Conservation (phyloP, 495 filamentous ascomycete species). For the Amniculicola lignicola region DNA sequence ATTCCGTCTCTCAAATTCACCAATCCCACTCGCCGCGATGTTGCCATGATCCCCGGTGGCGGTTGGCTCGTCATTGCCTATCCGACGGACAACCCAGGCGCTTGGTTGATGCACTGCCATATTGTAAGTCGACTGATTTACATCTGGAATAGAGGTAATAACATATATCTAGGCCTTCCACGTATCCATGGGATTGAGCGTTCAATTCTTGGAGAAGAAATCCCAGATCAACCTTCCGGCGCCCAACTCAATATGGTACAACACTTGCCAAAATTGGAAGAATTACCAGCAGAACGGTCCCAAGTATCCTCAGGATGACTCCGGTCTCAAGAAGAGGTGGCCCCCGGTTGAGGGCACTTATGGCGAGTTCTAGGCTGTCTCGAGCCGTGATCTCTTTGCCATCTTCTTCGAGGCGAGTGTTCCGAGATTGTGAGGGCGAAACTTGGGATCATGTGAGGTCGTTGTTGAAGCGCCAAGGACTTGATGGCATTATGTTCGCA, state of each 20-base stretch:
- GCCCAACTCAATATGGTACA: conserved; percentile 15
- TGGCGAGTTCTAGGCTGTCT: too few relatives aligned
- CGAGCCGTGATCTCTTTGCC: too few relatives aligned
- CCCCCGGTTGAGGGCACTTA: conserved; percentile 16
- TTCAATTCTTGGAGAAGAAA: conserved; percentile 39
- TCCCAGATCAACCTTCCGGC: conserved; percentile 13
- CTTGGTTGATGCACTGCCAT: conserved; percentile 39
- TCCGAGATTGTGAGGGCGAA: not conserved
- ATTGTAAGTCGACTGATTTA: too few relatives aligned
- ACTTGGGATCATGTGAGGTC: too few relatives aligned
- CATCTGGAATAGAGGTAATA: too few relatives aligned
- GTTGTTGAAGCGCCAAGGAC: too few relatives aligned
- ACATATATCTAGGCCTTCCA: too few relatives aligned
- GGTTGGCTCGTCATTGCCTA: conserved; percentile 41
- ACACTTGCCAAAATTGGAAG: conserved; percentile 27
- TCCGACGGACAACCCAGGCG: conserved; percentile 37
- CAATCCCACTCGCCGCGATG: conserved; percentile 38
- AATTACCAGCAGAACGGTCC: conserved; percentile 22
- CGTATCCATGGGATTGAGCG: conserved; percentile 33
- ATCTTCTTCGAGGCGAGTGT: not conserved
- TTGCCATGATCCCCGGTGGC: conserved; percentile 30
- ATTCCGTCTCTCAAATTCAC: conserved; percentile 25
- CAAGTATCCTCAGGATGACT: conserved; percentile 29
- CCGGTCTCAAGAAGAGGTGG: conserved; percentile 29
- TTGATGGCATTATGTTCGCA: too few relatives aligned